Conservation (phyloP, 257 asterid species). For the Salvia miltiorrhiza region DNA sequence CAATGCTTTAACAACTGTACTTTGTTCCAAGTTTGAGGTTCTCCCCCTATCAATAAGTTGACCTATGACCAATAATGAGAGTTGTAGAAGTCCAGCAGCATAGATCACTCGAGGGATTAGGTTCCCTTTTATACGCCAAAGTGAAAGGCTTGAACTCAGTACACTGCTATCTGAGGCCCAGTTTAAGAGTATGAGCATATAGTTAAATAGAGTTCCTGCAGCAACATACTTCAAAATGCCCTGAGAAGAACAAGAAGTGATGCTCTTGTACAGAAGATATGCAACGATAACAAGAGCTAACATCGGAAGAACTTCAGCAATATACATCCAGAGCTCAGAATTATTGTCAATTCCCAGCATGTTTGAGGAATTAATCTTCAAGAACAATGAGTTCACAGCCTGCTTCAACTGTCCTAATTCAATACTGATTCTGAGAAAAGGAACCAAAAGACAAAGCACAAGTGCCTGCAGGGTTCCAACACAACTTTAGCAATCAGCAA, state of each 20-base stretch:
- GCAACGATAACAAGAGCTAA: slow-evolving; percentile 59
- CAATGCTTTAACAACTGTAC: slow-evolving; percentile 41
- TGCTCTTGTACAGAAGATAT: slow-evolving; percentile 52
- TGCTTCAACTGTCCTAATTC: slow-evolving; percentile 66
- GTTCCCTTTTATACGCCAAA: slow-evolving; percentile 38
- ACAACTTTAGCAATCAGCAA: slow-evolving; percentile 16
- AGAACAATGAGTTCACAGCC: slow-evolving; percentile 57
- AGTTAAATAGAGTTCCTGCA: slow-evolving; percentile 49
- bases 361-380: slow-evolving; percentile 57
- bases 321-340: slow-evolving; percentile 48
- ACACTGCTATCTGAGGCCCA: slow-evolving; percentile 64
- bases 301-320: slow-evolving; percentile 56
- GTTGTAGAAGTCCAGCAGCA: slow-evolving; percentile 68
- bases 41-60: slow-evolving; percentile 33
- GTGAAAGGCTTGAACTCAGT: slow-evolving; percentile 26
- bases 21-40: slow-evolving; percentile 36
- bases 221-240: slow-evolving; percentile 59
- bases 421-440: slow-evolving; percentile 71
- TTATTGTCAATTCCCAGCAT: slow-evolving; percentile 41
- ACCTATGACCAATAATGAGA: slow-evolving; percentile 40
- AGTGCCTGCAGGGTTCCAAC: slow-evolving; percentile 58
- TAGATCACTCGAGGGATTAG: slow-evolving; percentile 70
- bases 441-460: slow-evolving; percentile 63
- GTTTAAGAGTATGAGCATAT: slow-evolving; percentile 50
- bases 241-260: slow-evolving; percentile 31